Base-by-base conservation (phyloP, 2,329 filamentous ascomycete genomes). In the Berkeleyomyces rouxiae region DNA sequence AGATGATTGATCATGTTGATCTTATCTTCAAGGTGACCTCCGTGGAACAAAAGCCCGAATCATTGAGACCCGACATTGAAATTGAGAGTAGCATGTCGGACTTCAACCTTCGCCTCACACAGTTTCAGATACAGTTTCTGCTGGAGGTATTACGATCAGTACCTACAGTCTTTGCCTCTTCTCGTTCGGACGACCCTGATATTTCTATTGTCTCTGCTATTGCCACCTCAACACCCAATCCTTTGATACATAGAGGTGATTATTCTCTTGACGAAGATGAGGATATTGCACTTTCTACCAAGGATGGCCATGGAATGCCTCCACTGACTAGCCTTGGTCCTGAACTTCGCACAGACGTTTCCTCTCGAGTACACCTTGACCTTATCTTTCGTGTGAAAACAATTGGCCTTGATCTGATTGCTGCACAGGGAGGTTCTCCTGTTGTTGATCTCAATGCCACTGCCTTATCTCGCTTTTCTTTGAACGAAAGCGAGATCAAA, bases 1-100 rank as follows among this genome's bases (percentile, higher is more conserved):
- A 99, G 71, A 87, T 99, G 77, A 96, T 99, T 68, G 91, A 99
- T 69, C 90, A 96, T 68, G 90, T 99, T 10, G 93, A 99, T 71
- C 77, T 99, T 33, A 88, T 88, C 58, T 96, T 99, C 74, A 88
- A 88, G 65, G 85, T 99, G 67, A 95, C 87, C 2, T 92, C 96
- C 72, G 83, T 91, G 0, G 92, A 97, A 70, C 93, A 99, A 70
- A 84, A 83, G 67, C 73, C 82, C 40, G 87, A 87, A 11, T 78
- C 81, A 61, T 85, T 93, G 69, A 82, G 92, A 46, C 93, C 93
- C 0, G 92, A 99, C 69, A 85, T 90, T 59, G 92, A 97, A 73
- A 85, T 99, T 23, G 86, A 93, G 71, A 91, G 92, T 3, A 86
- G 82, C 58, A 90, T 99, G 84, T 96, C 91, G 4, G 88, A 96